A percentile compares a stretch with the other conserved stretches of the same genome.
These are phyloP conservation scores for Saitozyma sp. DNA, from an alignment of 768 basidiomycete genomes.

Conservation along the genomic window DNA sequence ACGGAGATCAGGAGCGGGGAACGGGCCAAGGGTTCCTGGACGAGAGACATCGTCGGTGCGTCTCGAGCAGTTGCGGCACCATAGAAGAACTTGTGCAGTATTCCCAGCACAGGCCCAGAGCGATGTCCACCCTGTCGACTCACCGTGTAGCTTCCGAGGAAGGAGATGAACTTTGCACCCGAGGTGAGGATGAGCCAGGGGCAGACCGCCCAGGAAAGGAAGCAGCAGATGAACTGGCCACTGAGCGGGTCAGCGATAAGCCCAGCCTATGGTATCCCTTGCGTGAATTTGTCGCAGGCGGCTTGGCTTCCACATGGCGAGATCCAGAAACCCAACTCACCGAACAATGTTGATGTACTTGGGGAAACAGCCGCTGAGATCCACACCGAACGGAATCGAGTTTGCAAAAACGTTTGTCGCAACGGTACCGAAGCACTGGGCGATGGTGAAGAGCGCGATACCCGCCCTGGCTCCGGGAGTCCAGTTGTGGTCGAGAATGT, in stretches of 20 bases:
- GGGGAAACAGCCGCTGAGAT: slow-evolving; percentile 2
- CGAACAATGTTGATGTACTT: slow-evolving; percentile 2
- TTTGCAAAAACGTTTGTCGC: slow-evolving; percentile 11
- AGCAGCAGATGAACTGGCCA: slow-evolving; percentile 4
- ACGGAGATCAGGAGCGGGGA: no score
- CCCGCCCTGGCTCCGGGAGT: slow-evolving; percentile 6
- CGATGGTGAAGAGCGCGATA: slow-evolving; percentile 4
- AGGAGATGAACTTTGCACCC: slow-evolving; percentile 10
- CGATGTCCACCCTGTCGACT: no score
- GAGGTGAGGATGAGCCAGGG: slow-evolving; percentile 10
- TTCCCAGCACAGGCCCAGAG: no score
- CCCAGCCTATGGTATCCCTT: no score
- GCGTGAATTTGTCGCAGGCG: no score
- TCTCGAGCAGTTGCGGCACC: no score
- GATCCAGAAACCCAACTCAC: background rate
- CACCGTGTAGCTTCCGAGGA: slow-evolving; percentile 7
- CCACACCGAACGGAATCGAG: slow-evolving; percentile 9
- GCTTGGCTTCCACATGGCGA: background rate
- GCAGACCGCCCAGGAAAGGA: slow-evolving; percentile 8
- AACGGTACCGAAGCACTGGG: slow-evolving; percentile 7
- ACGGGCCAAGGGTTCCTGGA: no score
- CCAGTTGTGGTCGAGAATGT: slow-evolving; percentile 1
- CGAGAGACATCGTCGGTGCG: no score
- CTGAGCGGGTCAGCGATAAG: background rate
- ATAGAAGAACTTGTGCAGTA: no score